These are phyloP conservation scores for Pyrrhoderma lamaoense DNA, from an alignment of 1,284 basidiomycete genomes.

Conservation along the genomic window DNA sequence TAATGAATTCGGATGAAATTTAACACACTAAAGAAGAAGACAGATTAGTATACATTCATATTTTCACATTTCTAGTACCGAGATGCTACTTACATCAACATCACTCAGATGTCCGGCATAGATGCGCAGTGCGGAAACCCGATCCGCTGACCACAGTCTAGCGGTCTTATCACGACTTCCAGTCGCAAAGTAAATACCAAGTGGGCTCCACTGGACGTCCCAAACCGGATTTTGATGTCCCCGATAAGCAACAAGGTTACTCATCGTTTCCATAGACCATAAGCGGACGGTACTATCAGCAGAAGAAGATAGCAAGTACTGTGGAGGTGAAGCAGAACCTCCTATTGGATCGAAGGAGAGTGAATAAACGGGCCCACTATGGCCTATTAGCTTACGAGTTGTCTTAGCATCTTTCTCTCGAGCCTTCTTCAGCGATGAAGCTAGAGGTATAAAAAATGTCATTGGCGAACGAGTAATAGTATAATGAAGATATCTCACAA, in stretches of 20 bases:
- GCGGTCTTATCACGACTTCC: conserved; percentile 93
- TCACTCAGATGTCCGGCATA: conserved; percentile 97
- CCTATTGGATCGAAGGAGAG: conserved; percentile 89
- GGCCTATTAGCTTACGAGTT: conserved; percentile 91
- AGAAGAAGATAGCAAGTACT: conserved; percentile 87
- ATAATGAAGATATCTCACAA: conserved; percentile 35
- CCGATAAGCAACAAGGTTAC: conserved; percentile 89
- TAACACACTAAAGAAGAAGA: conserved; percentile 83
- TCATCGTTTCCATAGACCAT: conserved; percentile 95
- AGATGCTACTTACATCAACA: conserved; percentile 84
- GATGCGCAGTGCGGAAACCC: conserved; percentile 80
- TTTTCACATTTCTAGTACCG: background rate
- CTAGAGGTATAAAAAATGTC: conserved; percentile 32
- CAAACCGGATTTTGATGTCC: conserved; percentile 98
- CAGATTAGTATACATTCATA: conserved; percentile 6
- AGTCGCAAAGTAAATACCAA: conserved; percentile 98
- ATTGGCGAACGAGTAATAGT: conserved; percentile 6
- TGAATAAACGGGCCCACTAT: conserved; percentile 94
- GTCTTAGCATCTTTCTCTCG: conserved; percentile 74
- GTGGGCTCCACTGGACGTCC: conserved; percentile 98
- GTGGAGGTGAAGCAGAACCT: conserved; percentile 81
- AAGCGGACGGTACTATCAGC: conserved; percentile 88
- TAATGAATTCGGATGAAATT: conserved; percentile 96
- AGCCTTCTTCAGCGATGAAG: conserved; percentile 52
- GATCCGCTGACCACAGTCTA: conserved; percentile 92